Evolutionary conservation across 768 basidiomycete genomes (phyloP), one percentile per base, ranked within the genome.

Genomic region (Amanita rubescens): DNA sequence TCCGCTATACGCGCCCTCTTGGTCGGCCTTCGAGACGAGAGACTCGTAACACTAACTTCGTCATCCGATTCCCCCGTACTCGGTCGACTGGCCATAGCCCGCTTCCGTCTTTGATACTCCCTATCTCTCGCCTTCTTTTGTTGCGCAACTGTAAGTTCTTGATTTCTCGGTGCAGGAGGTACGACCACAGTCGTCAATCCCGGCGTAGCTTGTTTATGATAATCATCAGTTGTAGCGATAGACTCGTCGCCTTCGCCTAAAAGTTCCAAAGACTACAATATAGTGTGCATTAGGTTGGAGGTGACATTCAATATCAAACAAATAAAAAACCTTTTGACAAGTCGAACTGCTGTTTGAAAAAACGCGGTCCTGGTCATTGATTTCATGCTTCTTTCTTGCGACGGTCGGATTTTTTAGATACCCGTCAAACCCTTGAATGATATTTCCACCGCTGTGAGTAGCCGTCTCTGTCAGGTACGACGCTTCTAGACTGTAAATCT

Each of bases 401-500:
- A 77, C 73, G 0, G 77, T 78, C 55, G 84, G 85, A 60, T 84
- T 84, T 68, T 92, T 93, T 54, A 92, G 78, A 63, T 91, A 93
- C 38, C 84, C 82, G 51, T 92, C 90, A 58, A 92, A 92, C 3
- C 90, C 90, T 60, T 85, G 85, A 34, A 93, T 85, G 50, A 93
- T 91, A 59, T 93, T 92, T 27, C 90, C 90, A 15, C 90, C 88
- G 60, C 81, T 84, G 56, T 86, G 84, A 0, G 74, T 73, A 1
- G 84, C 80, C 0, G 90, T 91, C 49, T 93, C 90, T 6, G 81
- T 79, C 33, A 93, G 72, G 66, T 92, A 93, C 3, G 76, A 69
- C 8, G 79, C 80, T 65, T 93, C 90, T 24, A 88, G 74, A 56
- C 80, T 83, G 69, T 87, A 87, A 59, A 93, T 87, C 60, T 87